Percentiles rank a stretch among this genome's conserved stretches.
Conservation (phyloP, 495 filamentous ascomycete species). For the Penicillium coprophilum region DNA sequence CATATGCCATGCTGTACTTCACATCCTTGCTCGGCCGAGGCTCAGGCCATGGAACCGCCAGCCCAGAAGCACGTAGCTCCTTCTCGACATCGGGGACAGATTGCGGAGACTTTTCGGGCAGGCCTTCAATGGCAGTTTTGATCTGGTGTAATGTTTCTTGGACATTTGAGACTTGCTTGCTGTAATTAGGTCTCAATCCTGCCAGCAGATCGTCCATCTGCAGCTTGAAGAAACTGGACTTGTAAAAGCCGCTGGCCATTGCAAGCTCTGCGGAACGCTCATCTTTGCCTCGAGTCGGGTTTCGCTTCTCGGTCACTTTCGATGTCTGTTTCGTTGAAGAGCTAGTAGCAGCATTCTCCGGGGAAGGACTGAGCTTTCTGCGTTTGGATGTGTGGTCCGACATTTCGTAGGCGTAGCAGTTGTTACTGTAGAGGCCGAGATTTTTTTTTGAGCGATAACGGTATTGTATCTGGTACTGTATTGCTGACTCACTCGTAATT, state of each 20-base stretch:
- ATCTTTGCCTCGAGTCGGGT: conserved; percentile 21
- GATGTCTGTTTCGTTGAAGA: conserved; percentile 5
- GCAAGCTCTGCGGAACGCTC: conserved; percentile 42
- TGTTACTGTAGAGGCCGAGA: conserved; percentile 2
- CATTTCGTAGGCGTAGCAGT: conserved; percentile 24
- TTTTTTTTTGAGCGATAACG: conserved; percentile 31
- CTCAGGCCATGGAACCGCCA: conserved; percentile 77
- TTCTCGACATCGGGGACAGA: conserved; percentile 65
- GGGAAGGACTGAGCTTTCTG: conserved; percentile 39
- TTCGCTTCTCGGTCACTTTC: conserved; percentile 16
- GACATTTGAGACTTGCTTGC: conserved; percentile 59
- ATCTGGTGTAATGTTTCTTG: conserved; percentile 70
- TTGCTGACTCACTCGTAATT: conserved; percentile 13
- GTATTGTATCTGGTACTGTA: conserved; percentile 13
- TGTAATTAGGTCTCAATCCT: conserved; percentile 67
- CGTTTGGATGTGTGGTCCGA: conserved; percentile 36
- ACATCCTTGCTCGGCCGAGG: conserved; percentile 69
- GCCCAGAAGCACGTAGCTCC: conserved; percentile 60
- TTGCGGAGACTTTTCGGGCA: conserved; percentile 56
- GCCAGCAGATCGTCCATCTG: conserved; percentile 81
- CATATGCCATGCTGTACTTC: conserved; percentile 78
- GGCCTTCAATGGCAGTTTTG: conserved; percentile 70
- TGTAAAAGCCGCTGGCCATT: conserved; percentile 52
- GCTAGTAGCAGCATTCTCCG: conserved; percentile 23
- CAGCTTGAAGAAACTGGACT: conserved; percentile 78